Evolutionary conservation across 1,284 basidiomycete species (phyloP).

Genomic region (Marasmius oreades): DNA sequence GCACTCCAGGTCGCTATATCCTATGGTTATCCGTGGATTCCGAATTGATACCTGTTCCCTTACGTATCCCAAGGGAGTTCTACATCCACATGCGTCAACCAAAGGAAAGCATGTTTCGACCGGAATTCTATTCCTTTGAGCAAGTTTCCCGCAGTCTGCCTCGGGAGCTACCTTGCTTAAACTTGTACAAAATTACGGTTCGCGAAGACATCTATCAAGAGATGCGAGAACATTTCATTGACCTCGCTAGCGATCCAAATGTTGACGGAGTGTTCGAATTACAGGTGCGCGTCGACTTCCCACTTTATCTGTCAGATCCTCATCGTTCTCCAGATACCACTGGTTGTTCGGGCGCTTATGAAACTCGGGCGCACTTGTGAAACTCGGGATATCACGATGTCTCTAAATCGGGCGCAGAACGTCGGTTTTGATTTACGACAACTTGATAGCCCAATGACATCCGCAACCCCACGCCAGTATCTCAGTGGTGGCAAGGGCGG

Average conservation of each 20-base stretch:
- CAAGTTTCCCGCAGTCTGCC: constrained; percentile 81
- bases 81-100: constrained; percentile 88
- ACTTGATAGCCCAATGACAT: constrained; percentile 61
- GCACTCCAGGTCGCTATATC: constrained; percentile 80
- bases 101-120: constrained; percentile 60
- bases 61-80: constrained; percentile 89
- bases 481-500: constrained; percentile 71
- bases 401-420: constrained; percentile 83
- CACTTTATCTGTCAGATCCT: constrained; percentile 8
- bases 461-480: constrained; percentile 65
- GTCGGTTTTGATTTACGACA: constrained; percentile 85
- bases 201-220: constrained; percentile 83
- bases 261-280: constrained; percentile 95
- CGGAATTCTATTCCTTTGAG: constrained; percentile 69
- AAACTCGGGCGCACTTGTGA: constrained; percentile 84
- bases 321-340: constrained; percentile 61
- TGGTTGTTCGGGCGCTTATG: constrained; percentile 81
- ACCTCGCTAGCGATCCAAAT: constrained; percentile 90
- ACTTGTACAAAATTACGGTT: constrained; percentile 85
- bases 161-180: constrained; percentile 69
- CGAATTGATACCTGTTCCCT: constrained; percentile 74
- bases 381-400: constrained; percentile 64
- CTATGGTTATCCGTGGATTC: constrained; percentile 89
- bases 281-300: constrained; percentile 52
- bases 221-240: constrained; percentile 88